Base-by-base conservation (phyloP, 305 asterid genomes). In the Fraxinus ornus region DNA sequence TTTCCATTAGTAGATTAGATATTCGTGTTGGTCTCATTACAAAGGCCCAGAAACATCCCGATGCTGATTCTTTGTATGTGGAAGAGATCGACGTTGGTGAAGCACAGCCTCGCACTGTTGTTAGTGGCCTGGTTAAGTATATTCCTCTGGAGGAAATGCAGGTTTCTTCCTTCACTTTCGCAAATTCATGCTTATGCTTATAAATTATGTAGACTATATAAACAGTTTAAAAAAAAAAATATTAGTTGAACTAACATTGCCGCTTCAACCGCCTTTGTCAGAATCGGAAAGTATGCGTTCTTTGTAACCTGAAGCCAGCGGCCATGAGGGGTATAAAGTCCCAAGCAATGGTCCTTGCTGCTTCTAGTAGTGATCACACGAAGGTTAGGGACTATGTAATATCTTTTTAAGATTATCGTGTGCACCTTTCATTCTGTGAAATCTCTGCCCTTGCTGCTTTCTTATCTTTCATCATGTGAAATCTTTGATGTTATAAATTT, bases 21-120 rank as follows among this genome's bases (percentile, higher is more conserved):
- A 92, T 96, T 74, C 97, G 99, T 66, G 97, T 96, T 80, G 99
- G 99, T 83, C 93, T 93, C 86, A 92, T 96, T 21, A 90, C 84
- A 19, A 91, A 89, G 86, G 98, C 89, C 55, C 93, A 93, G 84
- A 96, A 94, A 87, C 99, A 96, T 89, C 95, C 98, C 10, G 97
- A 92, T 89, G 98, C 98, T 76, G 98, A 94, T 91, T 85, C 98
- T 26, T 85, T 96, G 79, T 96, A 94, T 19, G 99, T 96, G 81
- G 99, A 96, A 86, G 97, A 93, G 90, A 96, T 96, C 83, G 98
- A 94, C 62, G 96, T 96, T 78, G 99, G 99, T 79, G 99, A 96
- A 86, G 82, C 89, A 30, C 93, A 91, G 81, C 95, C 97, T 77
- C 95, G 98, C 72, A 94, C 97, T 21, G 99, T 96, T 84, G 99